Conservation (phyloP, 2,329 filamentous ascomycete genomes). For the Coniochaeta pulveracea region DNA sequence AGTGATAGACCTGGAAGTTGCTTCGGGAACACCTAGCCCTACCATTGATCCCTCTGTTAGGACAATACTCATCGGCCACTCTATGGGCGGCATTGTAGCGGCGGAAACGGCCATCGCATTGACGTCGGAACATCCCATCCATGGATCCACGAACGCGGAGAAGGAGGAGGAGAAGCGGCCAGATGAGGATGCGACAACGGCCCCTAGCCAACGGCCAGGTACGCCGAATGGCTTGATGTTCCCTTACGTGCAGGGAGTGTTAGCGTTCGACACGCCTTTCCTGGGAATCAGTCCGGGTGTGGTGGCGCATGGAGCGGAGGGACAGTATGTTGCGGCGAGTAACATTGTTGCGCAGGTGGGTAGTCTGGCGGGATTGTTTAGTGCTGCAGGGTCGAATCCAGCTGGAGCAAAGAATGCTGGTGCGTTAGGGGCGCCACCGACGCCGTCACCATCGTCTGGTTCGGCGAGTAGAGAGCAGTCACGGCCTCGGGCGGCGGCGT, state of each 20-base stretch:
- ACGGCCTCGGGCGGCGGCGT: conserved; percentile 7
- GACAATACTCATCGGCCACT: conserved; percentile 75
- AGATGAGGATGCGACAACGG: conserved; percentile 26
- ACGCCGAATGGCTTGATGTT: conserved; percentile 66
- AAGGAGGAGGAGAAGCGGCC: conserved; percentile 18
- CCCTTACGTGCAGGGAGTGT: conserved; percentile 78
- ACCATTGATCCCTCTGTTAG: conserved; percentile 79
- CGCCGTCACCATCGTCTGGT: background rate
- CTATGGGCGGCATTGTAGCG: conserved; percentile 88
- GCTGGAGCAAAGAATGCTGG: background rate
- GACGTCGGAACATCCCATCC: conserved; percentile 41
- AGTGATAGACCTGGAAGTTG: conserved; percentile 90
- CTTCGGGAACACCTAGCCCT: conserved; percentile 65
- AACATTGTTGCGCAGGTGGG: conserved; percentile 57
- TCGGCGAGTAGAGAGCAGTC: too few species aligned
- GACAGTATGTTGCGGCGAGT: conserved; percentile 66
- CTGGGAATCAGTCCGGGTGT: conserved; percentile 72
- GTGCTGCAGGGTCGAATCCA: conserved; percentile 19
- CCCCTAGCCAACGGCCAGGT: conserved; percentile 15
- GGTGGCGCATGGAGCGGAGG: conserved; percentile 78
- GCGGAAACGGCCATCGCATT: conserved; percentile 77
- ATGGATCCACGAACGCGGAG: conserved; percentile 23
- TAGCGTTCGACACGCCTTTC: conserved; percentile 92
- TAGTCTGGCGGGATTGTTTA: conserved; percentile 59
- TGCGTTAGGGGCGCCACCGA: background rate